Evolutionary conservation across 768 basidiomycete species (phyloP).

Genomic region (Collybia nuda): DNA sequence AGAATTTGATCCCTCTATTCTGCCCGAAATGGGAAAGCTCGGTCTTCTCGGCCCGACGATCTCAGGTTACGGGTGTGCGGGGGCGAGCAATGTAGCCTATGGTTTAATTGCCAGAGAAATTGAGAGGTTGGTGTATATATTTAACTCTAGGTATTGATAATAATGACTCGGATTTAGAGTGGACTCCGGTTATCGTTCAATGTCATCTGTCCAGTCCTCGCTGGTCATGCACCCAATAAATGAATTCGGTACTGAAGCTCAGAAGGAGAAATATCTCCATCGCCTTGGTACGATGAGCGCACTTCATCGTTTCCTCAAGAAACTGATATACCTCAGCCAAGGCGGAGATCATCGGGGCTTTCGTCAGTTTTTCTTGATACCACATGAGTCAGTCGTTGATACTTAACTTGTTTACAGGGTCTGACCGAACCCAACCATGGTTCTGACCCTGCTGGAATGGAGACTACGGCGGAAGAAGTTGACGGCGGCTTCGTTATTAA

Average conservation of each 20-base stretch:
- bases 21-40: conserved; percentile 90
- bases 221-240: conserved; percentile 95
- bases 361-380: conserved; percentile 54
- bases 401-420: conserved; percentile 49
- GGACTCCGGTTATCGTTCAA: conserved; percentile 95
- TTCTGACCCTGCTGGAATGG: conserved; percentile 98
- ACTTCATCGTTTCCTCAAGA: no score
- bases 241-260: conserved; percentile 84
- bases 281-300: conserved; percentile 53
- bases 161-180: conserved; percentile 47
- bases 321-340: conserved; percentile 45
- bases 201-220: conserved; percentile 92
- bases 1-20: conserved; percentile 73
- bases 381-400: not conserved
- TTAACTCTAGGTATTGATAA: not conserved
- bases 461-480: conserved; percentile 83
- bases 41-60: conserved; percentile 94
- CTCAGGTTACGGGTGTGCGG: conserved; percentile 91
- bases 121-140: conserved; percentile 58
- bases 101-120: conserved; percentile 93
- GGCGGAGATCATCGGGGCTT: conserved; percentile 89
- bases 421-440: conserved; percentile 97
- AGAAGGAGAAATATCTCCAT: conserved; percentile 91
- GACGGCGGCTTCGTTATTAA: conserved; percentile 85
- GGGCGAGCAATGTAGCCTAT: conserved; percentile 88